These are phyloP conservation scores for Calonectria hawksworthii DNA, from an alignment of 2,329 filamentous ascomycete species.

Conservation along the genomic window DNA sequence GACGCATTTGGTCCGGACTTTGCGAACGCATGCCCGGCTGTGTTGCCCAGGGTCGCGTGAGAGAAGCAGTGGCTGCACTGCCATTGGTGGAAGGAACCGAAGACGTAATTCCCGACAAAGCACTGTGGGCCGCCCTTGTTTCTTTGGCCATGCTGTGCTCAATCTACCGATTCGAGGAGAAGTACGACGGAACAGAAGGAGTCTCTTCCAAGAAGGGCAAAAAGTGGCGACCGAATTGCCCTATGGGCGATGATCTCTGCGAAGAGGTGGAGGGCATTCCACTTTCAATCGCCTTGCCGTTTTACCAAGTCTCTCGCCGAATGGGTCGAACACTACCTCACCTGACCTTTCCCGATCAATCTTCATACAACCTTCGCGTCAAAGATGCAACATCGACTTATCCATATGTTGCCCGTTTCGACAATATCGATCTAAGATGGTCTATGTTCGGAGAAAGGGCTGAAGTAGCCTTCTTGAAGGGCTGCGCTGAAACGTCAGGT, in stretches of 20 bases:
- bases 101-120: constrained; percentile 64
- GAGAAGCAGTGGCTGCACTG: constrained; percentile 63
- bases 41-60: constrained; percentile 63
- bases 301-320: constrained; percentile 63
- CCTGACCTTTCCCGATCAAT: constrained; percentile 66
- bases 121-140: constrained; percentile 67
- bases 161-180: constrained; percentile 67
- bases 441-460: constrained; percentile 66
- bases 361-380: constrained; percentile 66
- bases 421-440: constrained; percentile 68
- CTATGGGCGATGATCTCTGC: constrained; percentile 65
- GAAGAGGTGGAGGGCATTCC: constrained; percentile 65
- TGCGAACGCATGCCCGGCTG: constrained; percentile 68
- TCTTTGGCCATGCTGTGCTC: constrained; percentile 66
- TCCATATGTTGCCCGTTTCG: constrained; percentile 65
- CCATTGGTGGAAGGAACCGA: constrained; percentile 63
- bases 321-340: constrained; percentile 67
- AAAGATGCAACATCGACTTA: constrained; percentile 62
- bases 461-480: constrained; percentile 66
- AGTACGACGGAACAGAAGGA: constrained; percentile 66
- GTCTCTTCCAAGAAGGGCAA: constrained; percentile 52
- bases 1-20: constrained; percentile 68
- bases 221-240: constrained; percentile 52
- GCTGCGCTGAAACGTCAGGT: constrained; percentile 60
- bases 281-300: constrained; percentile 62